Base-by-base conservation (phyloP, 768 basidiomycete species). In the Dendrothele bispora region DNA sequence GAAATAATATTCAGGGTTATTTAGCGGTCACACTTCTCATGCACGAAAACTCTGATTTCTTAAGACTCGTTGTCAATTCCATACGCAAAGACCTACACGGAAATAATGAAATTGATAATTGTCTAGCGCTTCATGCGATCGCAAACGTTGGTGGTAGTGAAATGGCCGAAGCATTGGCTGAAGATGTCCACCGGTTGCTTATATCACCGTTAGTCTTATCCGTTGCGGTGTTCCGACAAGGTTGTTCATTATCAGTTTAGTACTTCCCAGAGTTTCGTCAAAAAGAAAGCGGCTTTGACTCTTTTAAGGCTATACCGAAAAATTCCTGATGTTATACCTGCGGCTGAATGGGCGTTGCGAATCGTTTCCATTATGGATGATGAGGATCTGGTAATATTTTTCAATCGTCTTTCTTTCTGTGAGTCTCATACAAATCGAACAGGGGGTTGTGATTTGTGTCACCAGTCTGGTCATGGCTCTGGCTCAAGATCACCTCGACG, bases 21-120 rank as follows among this genome's bases (percentile, higher is more conserved):
- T 85, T 99, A 40, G 97, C 97, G 14, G 86, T 98, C 5, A 98
- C 97, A 2, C 70, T 99, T 30, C 75, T 99, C 44, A 95, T 99
- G 93, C 95, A 98, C 70, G 97, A 99, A 71, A 95, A 98, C 63
- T 97, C 93, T 18, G 95, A 98, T 61, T 88, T 99, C 55, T 83
- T 98, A 39, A 84, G 97, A 20, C 76, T 99, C 17, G 95, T 98
- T 15, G 94, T 98, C 65, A 99, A 99, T 63, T 98, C 95, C 26
- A 97, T 99, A 60, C 83, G 94, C 35, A 99, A 99, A 63, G 97
- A 98, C 68, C 67, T 99, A 50, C 94, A 98, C 53, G 89, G 91
- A 53, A 91, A 90, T 58, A 90, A 89, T 60, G 97, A 98, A 64
- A 79, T 97, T 54, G 89, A 89, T 67, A 98, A 98, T 59, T 98